phyloP scores from a whole-genome alignment of 306 rosid genomes.

The Gastrolobium bilobum region DNA sequence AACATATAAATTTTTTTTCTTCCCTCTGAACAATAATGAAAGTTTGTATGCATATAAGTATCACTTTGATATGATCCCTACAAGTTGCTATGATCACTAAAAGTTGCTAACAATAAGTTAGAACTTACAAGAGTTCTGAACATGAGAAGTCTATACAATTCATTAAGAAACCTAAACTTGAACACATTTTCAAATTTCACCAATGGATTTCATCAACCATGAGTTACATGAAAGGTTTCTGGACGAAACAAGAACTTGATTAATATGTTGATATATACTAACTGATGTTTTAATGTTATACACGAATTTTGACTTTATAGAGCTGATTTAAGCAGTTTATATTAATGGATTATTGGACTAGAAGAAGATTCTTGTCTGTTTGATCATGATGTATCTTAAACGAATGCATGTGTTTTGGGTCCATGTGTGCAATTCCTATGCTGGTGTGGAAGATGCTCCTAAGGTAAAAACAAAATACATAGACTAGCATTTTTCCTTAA shows the following conservation, averaged over 20 bases:
- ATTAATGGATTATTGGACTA: background rate
- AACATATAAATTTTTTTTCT: background rate
- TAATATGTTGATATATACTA: background rate
- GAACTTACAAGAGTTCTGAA: background rate
- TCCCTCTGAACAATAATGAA: background rate
- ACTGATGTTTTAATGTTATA: background rate
- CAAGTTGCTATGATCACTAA: background rate
- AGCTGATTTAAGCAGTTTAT: background rate
- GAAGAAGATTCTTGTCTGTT: background rate
- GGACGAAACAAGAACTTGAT: background rate
- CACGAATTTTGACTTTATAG: background rate
- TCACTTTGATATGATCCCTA: background rate
- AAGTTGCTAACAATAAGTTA: background rate
- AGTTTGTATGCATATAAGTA: background rate
- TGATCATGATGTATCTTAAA: background rate
- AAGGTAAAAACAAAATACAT: background rate
- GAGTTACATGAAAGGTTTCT: background rate
- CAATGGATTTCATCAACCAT: constrained; percentile 6
- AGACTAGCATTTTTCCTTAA: background rate
- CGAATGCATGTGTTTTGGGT: background rate
- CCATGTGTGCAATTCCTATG: background rate
- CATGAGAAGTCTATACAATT: background rate
- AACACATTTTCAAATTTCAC: constrained; percentile 4
- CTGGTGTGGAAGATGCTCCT: background rate
- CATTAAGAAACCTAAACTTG: background rate